Evolutionary conservation across 257 asterid genomes (phyloP).

Genomic region (Nemophila menziesii): DNA sequence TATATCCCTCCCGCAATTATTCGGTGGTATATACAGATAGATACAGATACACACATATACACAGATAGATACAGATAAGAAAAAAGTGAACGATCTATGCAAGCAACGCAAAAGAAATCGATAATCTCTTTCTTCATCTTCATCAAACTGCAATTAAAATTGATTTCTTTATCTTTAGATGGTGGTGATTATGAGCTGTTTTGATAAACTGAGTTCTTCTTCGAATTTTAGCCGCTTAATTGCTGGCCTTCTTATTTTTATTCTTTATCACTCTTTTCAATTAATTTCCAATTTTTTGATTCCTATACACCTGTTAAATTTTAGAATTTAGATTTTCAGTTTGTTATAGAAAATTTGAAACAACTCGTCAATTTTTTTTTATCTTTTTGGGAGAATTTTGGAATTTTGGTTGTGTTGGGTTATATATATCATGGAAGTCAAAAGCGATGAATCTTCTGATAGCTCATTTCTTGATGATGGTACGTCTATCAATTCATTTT

Average conservation of each 20-base stretch:
- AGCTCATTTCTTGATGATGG: conserved; percentile 45
- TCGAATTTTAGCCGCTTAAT: conserved; percentile 79
- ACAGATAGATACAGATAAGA: not conserved
- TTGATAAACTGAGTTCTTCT: conserved; percentile 61
- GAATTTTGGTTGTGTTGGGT: not conserved
- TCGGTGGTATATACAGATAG: not conserved
- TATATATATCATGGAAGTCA: conserved; percentile 51
- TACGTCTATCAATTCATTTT: conserved; percentile 16
- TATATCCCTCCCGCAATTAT: too few species aligned
- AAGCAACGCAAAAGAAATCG: conserved; percentile 44
- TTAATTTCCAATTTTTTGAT: conserved; percentile 85
- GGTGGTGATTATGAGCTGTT: conserved; percentile 63
- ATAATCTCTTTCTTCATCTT: conserved; percentile 6
- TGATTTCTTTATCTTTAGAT: conserved; percentile 1
- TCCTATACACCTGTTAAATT: conserved; percentile 79
- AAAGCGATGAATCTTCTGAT: conserved; percentile 21
- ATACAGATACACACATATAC: not conserved
- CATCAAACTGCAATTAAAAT: not conserved
- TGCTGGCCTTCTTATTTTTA: conserved; percentile 83
- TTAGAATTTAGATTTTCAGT: not conserved
- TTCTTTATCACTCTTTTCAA: conserved; percentile 68
- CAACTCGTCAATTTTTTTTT: not conserved
- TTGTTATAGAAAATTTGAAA: not conserved
- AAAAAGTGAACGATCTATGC: conserved; percentile 46
- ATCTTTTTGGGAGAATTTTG: not conserved